phyloP scores from a whole-genome alignment of 768 basidiomycete species.

The Steccherinum ochraceum region DNA sequence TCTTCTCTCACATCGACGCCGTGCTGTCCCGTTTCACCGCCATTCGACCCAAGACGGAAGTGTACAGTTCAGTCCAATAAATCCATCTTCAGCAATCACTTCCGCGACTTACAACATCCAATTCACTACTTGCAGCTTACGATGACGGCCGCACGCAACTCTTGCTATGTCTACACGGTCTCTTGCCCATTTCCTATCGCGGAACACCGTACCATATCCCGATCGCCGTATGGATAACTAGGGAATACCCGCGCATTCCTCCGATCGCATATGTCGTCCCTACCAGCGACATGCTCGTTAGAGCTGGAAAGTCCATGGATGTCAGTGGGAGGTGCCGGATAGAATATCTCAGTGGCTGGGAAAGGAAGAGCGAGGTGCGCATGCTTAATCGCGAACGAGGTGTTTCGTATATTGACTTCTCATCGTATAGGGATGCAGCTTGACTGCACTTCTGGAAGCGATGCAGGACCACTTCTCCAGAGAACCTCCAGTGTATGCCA shows the following conservation, averaged over 20 bases:
- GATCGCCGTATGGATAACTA: constrained; percentile 79
- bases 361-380: constrained; percentile 76
- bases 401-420: constrained; percentile 10
- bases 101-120: constrained; percentile 11
- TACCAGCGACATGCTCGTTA: constrained; percentile 84
- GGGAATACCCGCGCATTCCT: constrained; percentile 75
- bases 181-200: constrained; percentile 81
- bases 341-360: constrained; percentile 74
- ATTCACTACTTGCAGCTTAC: constrained; percentile 49
- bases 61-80: constrained; percentile 50
- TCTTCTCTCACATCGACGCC: constrained; percentile 58
- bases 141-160: constrained; percentile 93
- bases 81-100: constrained; percentile 3
- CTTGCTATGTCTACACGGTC: constrained; percentile 85
- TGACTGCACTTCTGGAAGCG: constrained; percentile 67
- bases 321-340: constrained; percentile 68
- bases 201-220: constrained; percentile 88
- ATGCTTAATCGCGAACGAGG: constrained; percentile 2
- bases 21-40: constrained; percentile 47
- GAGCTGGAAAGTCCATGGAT: constrained; percentile 69
- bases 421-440: constrained; percentile 58
- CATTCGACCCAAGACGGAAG: constrained; percentile 73
- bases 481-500: constrained; percentile 87
- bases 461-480: constrained; percentile 80
- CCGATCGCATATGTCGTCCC: constrained; percentile 92